Conservation (phyloP, 139 green algal genomes). For the Desmodesmus armatus region DNA sequence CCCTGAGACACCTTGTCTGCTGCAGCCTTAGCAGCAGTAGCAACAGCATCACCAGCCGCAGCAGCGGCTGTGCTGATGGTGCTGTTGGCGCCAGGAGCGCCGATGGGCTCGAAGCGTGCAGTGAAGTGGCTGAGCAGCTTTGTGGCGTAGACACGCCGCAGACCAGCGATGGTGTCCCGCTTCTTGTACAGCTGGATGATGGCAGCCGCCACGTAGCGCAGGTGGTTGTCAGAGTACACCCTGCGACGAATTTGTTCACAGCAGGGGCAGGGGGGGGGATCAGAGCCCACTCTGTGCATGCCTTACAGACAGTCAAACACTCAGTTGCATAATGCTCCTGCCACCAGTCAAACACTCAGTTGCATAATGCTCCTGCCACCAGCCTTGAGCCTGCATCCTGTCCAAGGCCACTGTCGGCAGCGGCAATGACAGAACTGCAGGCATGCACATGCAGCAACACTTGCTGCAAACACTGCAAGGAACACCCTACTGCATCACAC, state of each 20-base stretch:
- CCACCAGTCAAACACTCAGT: no score
- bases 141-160: conserved; percentile 42
- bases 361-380: no score
- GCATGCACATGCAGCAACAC: no score
- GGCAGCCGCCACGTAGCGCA: conserved; percentile 33
- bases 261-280: not conserved
- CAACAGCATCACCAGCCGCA: not conserved
- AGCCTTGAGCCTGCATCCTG: no score
- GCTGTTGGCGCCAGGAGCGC: not conserved
- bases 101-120: conserved; percentile 20
- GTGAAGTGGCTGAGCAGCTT: conserved; percentile 51
- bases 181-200: conserved; percentile 18
- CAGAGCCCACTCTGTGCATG: conserved; percentile 1
- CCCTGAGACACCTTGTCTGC: not conserved
- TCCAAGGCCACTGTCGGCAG: no score
- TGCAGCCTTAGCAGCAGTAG: not conserved
- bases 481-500: no score
- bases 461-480: no score
- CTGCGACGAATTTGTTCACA: not conserved
- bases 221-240: conserved; percentile 42
- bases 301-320: no score
- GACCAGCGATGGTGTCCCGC: conserved; percentile 13
- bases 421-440: no score
- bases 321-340: no score
- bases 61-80: not conserved